Percentiles rank a stretch among this genome's conserved stretches.
phyloP scores from a whole-genome alignment of 139 green algal species.

The Ostreobium quekettii region DNA sequence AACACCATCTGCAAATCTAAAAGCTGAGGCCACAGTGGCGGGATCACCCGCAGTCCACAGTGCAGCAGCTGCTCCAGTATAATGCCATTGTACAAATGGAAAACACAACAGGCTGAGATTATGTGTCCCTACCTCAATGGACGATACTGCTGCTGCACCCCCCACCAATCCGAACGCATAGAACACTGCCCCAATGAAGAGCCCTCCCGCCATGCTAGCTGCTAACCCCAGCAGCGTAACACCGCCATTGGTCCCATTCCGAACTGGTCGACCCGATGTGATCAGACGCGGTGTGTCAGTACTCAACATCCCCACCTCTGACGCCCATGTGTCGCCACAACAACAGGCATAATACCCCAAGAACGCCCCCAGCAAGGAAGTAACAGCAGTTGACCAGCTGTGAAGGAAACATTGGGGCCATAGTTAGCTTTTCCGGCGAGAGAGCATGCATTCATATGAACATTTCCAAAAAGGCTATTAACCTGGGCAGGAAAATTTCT shows the following conservation, averaged over 20 bases:
- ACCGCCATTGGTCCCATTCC: slow-evolving; percentile 60
- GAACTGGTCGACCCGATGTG: slow-evolving; percentile 58
- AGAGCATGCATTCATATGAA: no score
- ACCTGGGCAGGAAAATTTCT: background rate
- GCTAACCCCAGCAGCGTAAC: slow-evolving; percentile 64
- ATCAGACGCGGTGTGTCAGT: slow-evolving; percentile 63
- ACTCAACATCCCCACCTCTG: slow-evolving; percentile 75
- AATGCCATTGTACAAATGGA: no score
- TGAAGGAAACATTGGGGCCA: slow-evolving; percentile 3
- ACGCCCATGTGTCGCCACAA: slow-evolving; percentile 86
- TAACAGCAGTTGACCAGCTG: slow-evolving; percentile 15
- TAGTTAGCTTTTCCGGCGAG: no score
- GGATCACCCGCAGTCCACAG: no score
- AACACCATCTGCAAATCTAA: no score
- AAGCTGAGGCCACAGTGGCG: no score
- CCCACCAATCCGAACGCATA: slow-evolving; percentile 27
- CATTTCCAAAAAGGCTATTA: background rate
- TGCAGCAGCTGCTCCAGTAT: no score
- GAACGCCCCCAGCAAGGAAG: slow-evolving; percentile 23
- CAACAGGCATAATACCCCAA: slow-evolving; percentile 87
- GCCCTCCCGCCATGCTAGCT: slow-evolving; percentile 57
- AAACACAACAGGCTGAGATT: no score
- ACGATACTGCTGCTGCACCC: slow-evolving; percentile 12
- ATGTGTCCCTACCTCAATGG: background rate
- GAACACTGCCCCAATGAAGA: slow-evolving; percentile 63